Percentiles rank a stretch among this genome's conserved stretches.
These are phyloP conservation scores for Sporodiniella umbellata DNA, from an alignment of 371 early-diverging fungal species.

Conservation along the genomic window DNA sequence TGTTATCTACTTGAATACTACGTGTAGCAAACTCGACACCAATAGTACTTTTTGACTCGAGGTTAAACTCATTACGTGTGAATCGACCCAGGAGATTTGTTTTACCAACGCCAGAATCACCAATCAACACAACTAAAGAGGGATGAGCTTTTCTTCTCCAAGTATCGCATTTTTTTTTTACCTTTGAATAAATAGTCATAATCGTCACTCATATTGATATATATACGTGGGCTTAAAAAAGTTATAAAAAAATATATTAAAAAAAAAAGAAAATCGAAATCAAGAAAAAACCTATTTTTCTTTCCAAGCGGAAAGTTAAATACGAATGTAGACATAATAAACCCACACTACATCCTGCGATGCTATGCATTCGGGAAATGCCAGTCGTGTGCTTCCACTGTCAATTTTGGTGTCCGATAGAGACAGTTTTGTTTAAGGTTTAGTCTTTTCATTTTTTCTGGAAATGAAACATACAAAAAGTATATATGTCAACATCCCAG, in stretches of 20 bases:
- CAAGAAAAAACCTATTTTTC: neutral
- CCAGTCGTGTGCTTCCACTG: too few relatives aligned
- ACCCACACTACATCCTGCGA: neutral
- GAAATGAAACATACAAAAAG: too few relatives aligned
- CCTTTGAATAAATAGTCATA: slow-evolving; percentile 25
- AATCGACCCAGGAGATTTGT: slow-evolving; percentile 98
- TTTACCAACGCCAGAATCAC: slow-evolving; percentile 99
- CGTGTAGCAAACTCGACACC: slow-evolving; percentile 99
- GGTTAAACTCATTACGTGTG: slow-evolving; percentile 96
- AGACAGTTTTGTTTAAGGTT: too few relatives aligned
- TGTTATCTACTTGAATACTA: slow-evolving; percentile 93
- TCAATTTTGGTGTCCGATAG: too few relatives aligned
- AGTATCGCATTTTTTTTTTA: slow-evolving; percentile 5
- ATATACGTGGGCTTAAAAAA: neutral
- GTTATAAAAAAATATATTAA: slow-evolving; percentile 1
- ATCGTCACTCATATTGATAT: slow-evolving; percentile 15
- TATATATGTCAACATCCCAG: too few relatives aligned
- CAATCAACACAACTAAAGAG: slow-evolving; percentile 94
- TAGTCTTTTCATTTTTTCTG: too few relatives aligned
- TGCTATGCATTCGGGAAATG: neutral
- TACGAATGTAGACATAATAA: neutral
- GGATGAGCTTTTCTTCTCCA: slow-evolving; percentile 5
- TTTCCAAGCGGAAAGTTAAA: neutral
- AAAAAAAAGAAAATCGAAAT: slow-evolving; percentile 3
- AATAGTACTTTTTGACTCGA: slow-evolving; percentile 98